A percentile compares a stretch with the other conserved stretches of the same genome.
phyloP scores from a whole-genome alignment of 148 eudicot genomes.

The Talinum fruticosum region DNA sequence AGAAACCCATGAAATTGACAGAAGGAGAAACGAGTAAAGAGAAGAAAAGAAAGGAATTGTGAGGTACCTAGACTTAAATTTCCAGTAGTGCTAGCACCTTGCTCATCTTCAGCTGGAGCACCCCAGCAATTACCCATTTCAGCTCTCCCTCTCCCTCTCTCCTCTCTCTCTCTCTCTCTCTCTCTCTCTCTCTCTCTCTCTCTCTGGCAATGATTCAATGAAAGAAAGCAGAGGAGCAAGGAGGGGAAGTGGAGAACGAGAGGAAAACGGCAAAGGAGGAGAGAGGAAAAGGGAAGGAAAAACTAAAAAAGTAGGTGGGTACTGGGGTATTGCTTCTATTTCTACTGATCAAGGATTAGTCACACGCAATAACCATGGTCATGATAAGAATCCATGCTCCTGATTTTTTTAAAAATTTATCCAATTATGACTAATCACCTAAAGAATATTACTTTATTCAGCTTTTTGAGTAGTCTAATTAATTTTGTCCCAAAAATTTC shows the following conservation, averaged over 20 bases:
- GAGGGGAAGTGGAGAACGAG: neutral
- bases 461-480: neutral
- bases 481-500: neutral
- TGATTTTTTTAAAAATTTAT: neutral
- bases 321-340: neutral
- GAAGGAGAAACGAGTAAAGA: neutral
- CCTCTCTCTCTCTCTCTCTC: no score
- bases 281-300: neutral
- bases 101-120: constrained; percentile 26
- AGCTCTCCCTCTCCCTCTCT: neutral
- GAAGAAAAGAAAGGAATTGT: neutral
- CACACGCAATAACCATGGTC: constrained; percentile 1
- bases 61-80: constrained; percentile 44
- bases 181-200: neutral
- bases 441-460: neutral
- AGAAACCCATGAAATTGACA: neutral
- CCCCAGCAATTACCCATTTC: constrained; percentile 62
- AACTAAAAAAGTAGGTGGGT: neutral
- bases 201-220: neutral
- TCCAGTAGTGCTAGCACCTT: constrained; percentile 38
- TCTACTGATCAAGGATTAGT: neutral
- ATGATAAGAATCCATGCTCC: neutral
- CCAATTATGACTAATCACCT: constrained; percentile 1
- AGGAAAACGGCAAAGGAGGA: neutral
- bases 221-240: neutral